Base-by-base conservation (phyloP, 1,139 yeast genomes). In the Yamadazyma epiphylla region DNA sequence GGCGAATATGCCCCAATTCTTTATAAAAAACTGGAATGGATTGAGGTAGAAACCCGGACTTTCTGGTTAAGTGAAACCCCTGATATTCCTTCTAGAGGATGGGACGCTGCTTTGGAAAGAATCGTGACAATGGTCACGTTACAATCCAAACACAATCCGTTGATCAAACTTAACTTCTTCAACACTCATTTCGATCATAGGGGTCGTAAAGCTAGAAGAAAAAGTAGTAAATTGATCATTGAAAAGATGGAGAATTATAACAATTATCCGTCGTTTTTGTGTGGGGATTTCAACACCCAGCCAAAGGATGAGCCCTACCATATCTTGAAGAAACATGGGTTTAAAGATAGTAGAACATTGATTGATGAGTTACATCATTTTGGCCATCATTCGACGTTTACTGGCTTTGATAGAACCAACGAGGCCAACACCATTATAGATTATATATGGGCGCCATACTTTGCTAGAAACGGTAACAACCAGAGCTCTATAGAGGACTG, bases 141-240 rank as follows among this genome's bases (percentile, higher is more conserved):
- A 32, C 57, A 55, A 43, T 56, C 55, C 32, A 46, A 41, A 24
- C 31, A 50, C 29, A 46, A 50, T 28, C 60, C 62, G 1, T 32
- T 46, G 15, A 43, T 54, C 11, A 47, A 43, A 19, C 39, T 58
- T 19, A 74, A 74, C 37, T 63, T 74, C 15, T 71, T 70, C 52
- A 73, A 73, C 46, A 77, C 83, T 8, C 83, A 77, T 49, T 64
- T 74, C 46, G 83, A 77, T 45, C 80, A 76, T 39, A 49, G 55
- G 25, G 83, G 83, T 1, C 55, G 42, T 2, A 40, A 38, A 5
- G 78, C 82, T 1, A 51, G 81, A 25, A 48, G 56, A 24, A 60
- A 70, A 39, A 64, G 75, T 25, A 72, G 77, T 13, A 51, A 62
- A 39, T 53, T 76, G 32, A 71, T 76, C 27, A 58, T 65, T 11